Base-by-base conservation (phyloP, 805 yeast genomes). In the Naumovozyma castellii region DNA sequence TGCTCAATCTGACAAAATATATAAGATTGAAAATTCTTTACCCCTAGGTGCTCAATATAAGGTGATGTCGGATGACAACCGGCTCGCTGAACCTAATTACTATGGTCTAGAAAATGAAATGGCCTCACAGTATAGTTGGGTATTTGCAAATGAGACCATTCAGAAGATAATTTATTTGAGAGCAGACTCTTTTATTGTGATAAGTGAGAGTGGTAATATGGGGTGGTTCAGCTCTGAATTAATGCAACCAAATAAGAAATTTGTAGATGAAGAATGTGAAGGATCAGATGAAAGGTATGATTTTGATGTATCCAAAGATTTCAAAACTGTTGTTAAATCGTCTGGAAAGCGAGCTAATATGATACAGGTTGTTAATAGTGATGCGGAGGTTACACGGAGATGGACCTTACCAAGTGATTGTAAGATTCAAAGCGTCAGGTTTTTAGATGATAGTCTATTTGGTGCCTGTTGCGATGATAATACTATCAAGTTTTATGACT, bases 51-150 rank as follows among this genome's bases (percentile, higher is more conserved):
- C 50, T 3, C 43, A 44, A 29, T 37, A 43, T 27, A 33, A 22
- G 15, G 10, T 9, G 13, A 47, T 55, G 15, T 53, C 53, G 36
- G 58, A 38, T 10, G 41, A 40, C 3, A 20, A 37, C 20, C 12
- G 18, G 28, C 36, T 43, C 37, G 47, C 56, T 20, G 70, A 68
- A 32, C 88, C 86, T 2, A 88, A 81, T 53, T 66, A 68, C 80
- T 31, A 88, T 78, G 43, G 84, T 77, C 2, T 68, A 79, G 28
- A 80, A 74, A 19, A 84, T 78, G 44, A 39, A 29, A 9, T 14
- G 15, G 5, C 13, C 5, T 29, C 43, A 9, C 47, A 47, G 17
- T 44, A 48, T 9, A 50, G 48, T 34, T 59, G 62, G 62, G 32
- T 46, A 4, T 56, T 51, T 35, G 50, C 45, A 16, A 55, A 55